Evolutionary conservation across 805 yeast genomes (phyloP), one percentile per base, ranked within the genome.

Genomic region (Maudiozyma barnettii): DNA sequence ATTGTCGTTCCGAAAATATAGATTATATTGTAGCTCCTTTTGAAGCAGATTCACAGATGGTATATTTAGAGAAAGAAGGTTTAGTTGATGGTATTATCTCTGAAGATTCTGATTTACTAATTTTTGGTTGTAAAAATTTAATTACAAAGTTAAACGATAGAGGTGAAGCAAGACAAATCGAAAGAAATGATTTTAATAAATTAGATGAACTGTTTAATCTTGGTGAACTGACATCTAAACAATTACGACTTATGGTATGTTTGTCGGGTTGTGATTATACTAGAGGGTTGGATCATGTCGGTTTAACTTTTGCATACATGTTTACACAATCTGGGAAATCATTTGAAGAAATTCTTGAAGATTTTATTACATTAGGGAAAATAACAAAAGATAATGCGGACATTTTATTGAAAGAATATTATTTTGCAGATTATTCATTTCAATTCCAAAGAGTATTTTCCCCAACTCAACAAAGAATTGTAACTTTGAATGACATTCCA

Each of bases 11-110:
- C n/a, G 68, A 73, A 38, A 64, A 66, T 1, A 78, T 91, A 44
- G 75, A 73, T 48, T 90, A 76, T 56, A 77, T 91, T 6, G 98
- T 91, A 5, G 97, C 99, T 0, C 99, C 99, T 0, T 91, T 88
- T 61, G 99, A 91, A 66, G 98, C 98, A 1, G 99, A 91, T 62
- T 84, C 98, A 1, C 98, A 91, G 63, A 79, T 91, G 83, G 97
- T 89, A 10, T 87, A 80, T 56, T 71, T 91, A 38, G 97, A 90
- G 61, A 77, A 78, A 51, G 53, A 66, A 1, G 91, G 90, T 0
- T 46, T 77, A 1, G 91, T 87, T 9, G 83, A 87, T 51, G 97
- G 90, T 0, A 84, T 91, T 6, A 71, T 91, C 10, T 81, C 95
- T 41, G 99, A 91, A 60, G 99, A 91, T 61, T 88, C 96, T 1